Base-by-base conservation (phyloP, 129 eudicot species). In the Artemisia annua region DNA sequence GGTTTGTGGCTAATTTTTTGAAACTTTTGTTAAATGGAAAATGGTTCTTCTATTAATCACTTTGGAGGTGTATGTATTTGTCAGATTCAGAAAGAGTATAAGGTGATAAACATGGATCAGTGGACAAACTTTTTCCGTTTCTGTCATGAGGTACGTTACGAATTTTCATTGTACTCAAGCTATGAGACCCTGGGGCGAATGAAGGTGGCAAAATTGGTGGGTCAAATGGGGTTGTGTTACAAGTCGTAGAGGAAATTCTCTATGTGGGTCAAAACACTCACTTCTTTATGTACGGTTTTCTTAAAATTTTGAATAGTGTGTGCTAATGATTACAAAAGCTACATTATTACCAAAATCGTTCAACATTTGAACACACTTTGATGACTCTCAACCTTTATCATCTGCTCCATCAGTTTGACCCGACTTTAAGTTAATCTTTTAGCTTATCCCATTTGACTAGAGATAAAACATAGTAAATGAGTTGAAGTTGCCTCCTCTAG, bases 31-130 rank as follows among this genome's bases (percentile, higher is more conserved):
- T 48, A 57, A 6, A 15, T 16, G 66, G 53, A 17, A 51, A 8
- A 16, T 67, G 20, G 10, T 68, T 68, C 43, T 19, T 54, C 51
- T 2, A 48, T 65, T 16, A 11, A 67, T 7, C 2, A 59, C 20
- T 51, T 51, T 61, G 48, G 30, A 48, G 20, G 66, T 62, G 2
- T 68, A 13, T 68, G 66, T 17, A 19, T 28, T 8, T 53, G 44
- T 56, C 87, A 93, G 98, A 79, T 56, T 53, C 98, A 93, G 78
- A 89, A 59, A 48, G 98, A 93, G 24, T 89, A 93, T 67, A 89
- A 89, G 87, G 91, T 81, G 73, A 86, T 93, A 10, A 93, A 89
- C 81, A 76, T 78, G 88, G 98, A 93, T 76, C 98, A 93, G 70
- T 93, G 98, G 98, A 82, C 76, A 8, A 82, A 85, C 79, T 87